Percentiles rank a stretch among this genome's conserved stretches.
Evolutionary conservation across 179 eudicot genomes (phyloP).

Genomic region (Dionaea muscipula): DNA sequence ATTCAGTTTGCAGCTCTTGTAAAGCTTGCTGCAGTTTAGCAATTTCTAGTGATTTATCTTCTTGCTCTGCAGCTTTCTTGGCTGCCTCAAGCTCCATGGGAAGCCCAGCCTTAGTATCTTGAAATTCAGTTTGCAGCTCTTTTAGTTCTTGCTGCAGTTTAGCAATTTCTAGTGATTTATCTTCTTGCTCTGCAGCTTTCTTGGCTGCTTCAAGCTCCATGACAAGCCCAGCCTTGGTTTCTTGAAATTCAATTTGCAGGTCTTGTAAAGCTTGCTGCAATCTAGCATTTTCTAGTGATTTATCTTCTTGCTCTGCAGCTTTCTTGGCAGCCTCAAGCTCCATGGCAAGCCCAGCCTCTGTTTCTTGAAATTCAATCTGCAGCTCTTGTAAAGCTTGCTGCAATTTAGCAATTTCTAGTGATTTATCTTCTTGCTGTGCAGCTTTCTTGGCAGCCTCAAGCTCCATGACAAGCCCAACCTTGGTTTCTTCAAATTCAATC

Average conservation of each 20-base stretch:
- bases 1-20: constrained; percentile 50
- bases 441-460: constrained; percentile 33
- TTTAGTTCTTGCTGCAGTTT: constrained; percentile 52
- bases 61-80: constrained; percentile 23
- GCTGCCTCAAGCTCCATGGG: constrained; percentile 44
- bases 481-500: constrained; percentile 49
- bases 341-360: constrained; percentile 39
- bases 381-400: constrained; percentile 59
- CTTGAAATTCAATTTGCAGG: background rate
- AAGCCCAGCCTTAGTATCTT: constrained; percentile 51
- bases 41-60: constrained; percentile 30
- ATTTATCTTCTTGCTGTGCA: constrained; percentile 36
- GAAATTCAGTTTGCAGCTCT: constrained; percentile 47
- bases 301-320: constrained; percentile 32
- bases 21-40: constrained; percentile 50
- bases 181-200: constrained; percentile 19
- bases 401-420: constrained; percentile 50
- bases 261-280: constrained; percentile 52
- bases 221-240: constrained; percentile 15
- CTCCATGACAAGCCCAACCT: constrained; percentile 43
- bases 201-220: constrained; percentile 46
- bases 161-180: constrained; percentile 34
- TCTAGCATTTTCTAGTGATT: constrained; percentile 51
- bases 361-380: constrained; percentile 50
- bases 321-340: constrained; percentile 44